These are phyloP conservation scores for Starmerella khaoyaiensis DNA, from an alignment of 805 yeast genomes.

Conservation along the genomic window DNA sequence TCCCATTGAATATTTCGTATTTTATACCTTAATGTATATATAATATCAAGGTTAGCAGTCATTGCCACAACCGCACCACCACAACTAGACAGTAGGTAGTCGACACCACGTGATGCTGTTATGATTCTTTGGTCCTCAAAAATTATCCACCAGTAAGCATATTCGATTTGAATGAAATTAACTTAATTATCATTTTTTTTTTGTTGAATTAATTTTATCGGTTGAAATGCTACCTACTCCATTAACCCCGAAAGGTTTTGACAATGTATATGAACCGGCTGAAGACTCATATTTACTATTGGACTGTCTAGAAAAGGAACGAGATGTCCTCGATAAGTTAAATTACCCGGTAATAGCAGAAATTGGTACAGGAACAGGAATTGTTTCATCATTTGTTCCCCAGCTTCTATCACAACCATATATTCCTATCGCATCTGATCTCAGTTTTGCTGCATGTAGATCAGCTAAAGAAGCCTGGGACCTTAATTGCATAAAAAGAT, in stretches of 20 bases:
- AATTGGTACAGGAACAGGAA: conserved; percentile 86
- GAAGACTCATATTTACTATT: conserved; percentile 81
- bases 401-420: conserved; percentile 40
- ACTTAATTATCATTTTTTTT: too few species aligned
- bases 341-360: conserved; percentile 52
- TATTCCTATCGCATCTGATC: conserved; percentile 56
- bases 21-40: too few species aligned
- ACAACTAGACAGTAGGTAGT: too few species aligned
- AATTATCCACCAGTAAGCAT: too few species aligned
- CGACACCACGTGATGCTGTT: not conserved
- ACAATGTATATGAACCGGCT: conserved; percentile 74
- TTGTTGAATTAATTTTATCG: too few species aligned
- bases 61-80: too few species aligned
- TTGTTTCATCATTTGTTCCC: conserved; percentile 67
- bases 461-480: conserved; percentile 37
- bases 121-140: too few species aligned
- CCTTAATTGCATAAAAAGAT: conserved; percentile 26
- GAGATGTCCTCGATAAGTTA: conserved; percentile 24
- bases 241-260: conserved; percentile 8
- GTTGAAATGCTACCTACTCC: conserved; percentile 18
- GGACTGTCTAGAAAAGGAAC: conserved; percentile 63
- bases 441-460: conserved; percentile 64
- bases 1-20: conserved; percentile 18
- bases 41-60: too few species aligned
- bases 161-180: too few species aligned